These are phyloP conservation scores for Speleostelium caveatum DNA, from an alignment of 78 protist genomes.

Conservation along the genomic window DNA sequence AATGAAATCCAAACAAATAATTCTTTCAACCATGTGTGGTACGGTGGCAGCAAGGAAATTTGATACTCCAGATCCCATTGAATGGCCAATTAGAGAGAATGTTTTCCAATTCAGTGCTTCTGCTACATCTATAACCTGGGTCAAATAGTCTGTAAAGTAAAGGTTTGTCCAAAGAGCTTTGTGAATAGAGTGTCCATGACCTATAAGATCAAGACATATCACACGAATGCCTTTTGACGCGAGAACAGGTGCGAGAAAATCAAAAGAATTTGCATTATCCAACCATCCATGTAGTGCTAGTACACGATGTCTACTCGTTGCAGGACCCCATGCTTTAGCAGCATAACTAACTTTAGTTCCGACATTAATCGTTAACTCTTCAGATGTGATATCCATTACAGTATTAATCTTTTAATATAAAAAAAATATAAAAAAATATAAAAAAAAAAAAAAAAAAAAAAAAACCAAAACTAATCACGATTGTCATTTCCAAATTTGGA, in stretches of 20 bases:
- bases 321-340: conserved; percentile 57
- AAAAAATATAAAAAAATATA: too few species aligned
- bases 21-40: conserved; percentile 56
- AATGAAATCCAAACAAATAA: conserved; percentile 63
- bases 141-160: conserved; percentile 67
- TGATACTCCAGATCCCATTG: conserved; percentile 26
- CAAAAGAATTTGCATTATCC: conserved; percentile 66
- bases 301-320: background rate
- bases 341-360: conserved; percentile 44
- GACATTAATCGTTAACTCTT: conserved; percentile 44
- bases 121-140: conserved; percentile 59
- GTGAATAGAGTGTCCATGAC: conserved; percentile 58
- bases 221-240: conserved; percentile 31
- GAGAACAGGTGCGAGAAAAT: conserved; percentile 39
- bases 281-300: conserved; percentile 64
- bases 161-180: conserved; percentile 61
- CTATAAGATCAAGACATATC: conserved; percentile 16
- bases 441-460: too few species aligned
- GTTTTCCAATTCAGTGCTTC: conserved; percentile 65
- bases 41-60: conserved; percentile 31
- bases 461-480: too few species aligned
- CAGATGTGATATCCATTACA: background rate
- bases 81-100: conserved; percentile 36
- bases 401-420: too few species aligned
- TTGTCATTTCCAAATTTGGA: too few species aligned